Conservation (phyloP, 2,329 filamentous ascomycete genomes). For the Cercospora brassicicola region DNA sequence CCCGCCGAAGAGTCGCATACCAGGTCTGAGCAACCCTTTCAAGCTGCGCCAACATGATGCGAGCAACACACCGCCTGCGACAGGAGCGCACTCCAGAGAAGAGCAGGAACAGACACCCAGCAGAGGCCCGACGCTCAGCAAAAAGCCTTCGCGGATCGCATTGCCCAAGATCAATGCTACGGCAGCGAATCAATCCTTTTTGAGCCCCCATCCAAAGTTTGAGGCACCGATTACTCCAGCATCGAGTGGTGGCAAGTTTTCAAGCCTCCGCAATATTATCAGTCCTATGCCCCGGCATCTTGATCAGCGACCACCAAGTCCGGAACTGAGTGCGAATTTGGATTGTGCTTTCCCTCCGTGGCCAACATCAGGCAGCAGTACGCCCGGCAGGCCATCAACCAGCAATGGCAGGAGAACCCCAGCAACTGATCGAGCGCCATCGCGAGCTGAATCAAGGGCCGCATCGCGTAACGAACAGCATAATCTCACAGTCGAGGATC, state of each 20-base stretch:
- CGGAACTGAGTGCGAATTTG: slow-evolving; percentile 47
- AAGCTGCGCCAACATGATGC: slow-evolving; percentile 27
- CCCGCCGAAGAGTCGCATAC: slow-evolving; percentile 21
- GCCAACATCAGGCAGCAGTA: slow-evolving; percentile 36
- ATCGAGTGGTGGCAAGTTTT: slow-evolving; percentile 33
- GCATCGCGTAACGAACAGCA: slow-evolving; percentile 28
- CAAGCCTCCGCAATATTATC: slow-evolving; percentile 31
- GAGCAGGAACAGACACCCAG: slow-evolving; percentile 14
- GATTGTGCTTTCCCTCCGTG: slow-evolving; percentile 59
- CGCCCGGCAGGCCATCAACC: slow-evolving; percentile 30
- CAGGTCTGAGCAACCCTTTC: slow-evolving; percentile 33
- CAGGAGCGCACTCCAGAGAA: slow-evolving; percentile 8
- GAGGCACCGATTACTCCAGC: slow-evolving; percentile 52
- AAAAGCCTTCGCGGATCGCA: slow-evolving; percentile 24
- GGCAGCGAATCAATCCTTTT: slow-evolving; percentile 35
- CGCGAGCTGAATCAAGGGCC: slow-evolving; percentile 29
- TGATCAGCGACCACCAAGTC: slow-evolving; percentile 39
- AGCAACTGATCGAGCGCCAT: slow-evolving; percentile 4
- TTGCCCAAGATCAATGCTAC: slow-evolving; percentile 37
- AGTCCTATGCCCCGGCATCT: slow-evolving; percentile 37
- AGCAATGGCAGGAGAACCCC: slow-evolving; percentile 32
- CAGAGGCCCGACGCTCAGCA: slow-evolving; percentile 19
- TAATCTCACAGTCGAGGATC: slow-evolving; percentile 20
- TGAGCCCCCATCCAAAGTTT: slow-evolving; percentile 48
- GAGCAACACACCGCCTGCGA: slow-evolving; percentile 12